Percentiles rank a stretch among this genome's conserved stretches.
These are phyloP conservation scores for Nymphaea colorata DNA, from an alignment of 164 flowering plant species.

Conservation along the genomic window DNA sequence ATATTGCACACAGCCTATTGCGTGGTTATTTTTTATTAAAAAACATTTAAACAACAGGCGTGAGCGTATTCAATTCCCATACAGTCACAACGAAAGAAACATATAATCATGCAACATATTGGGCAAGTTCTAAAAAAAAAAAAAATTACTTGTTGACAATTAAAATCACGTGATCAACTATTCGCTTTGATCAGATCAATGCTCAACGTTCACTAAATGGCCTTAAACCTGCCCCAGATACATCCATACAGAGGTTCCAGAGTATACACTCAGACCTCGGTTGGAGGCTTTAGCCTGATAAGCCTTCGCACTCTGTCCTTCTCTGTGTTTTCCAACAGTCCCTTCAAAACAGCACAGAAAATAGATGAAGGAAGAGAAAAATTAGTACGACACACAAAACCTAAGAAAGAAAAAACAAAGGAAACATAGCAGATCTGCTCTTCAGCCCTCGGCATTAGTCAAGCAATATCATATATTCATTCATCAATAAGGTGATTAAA, in stretches of 20 bases:
- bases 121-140: neutral
- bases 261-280: slow-evolving; percentile 24
- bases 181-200: no score
- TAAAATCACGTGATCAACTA: no score
- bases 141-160: neutral
- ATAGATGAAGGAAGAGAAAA: neutral
- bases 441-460: neutral
- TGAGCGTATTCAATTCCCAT: no score
- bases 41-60: no score
- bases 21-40: no score
- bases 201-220: no score
- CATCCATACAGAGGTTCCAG: neutral
- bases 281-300: slow-evolving; percentile 40
- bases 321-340: slow-evolving; percentile 56
- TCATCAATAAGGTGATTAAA: neutral
- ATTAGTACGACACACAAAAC: neutral
- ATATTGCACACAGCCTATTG: no score
- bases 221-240: no score
- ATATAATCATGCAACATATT: neutral
- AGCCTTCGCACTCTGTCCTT: slow-evolving; percentile 45
- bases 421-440: neutral
- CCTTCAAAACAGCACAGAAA: slow-evolving; percentile 21
- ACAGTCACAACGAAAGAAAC: neutral
- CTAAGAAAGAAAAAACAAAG: neutral
- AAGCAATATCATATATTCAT: neutral